phyloP scores from a whole-genome alignment of 331 rosid species.

The Malus hybrid region DNA sequence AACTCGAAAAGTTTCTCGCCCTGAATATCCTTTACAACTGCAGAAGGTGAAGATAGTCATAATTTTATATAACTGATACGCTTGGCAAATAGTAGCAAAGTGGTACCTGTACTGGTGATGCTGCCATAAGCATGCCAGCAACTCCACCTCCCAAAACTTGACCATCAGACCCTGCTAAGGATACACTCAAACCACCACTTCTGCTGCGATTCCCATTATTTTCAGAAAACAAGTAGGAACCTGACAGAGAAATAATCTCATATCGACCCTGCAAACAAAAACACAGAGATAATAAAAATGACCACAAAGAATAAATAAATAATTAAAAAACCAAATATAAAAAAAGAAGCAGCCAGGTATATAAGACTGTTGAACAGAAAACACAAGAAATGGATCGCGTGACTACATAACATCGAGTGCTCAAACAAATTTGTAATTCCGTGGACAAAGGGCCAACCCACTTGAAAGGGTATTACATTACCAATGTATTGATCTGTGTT shows the following conservation, averaged over 20 bases:
- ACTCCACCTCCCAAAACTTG: conserved; percentile 72
- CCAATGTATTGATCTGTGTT: neutral
- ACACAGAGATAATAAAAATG: neutral
- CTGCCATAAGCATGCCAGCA: conserved; percentile 62
- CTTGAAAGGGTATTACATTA: neutral
- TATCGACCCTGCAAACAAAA: conserved; percentile 54
- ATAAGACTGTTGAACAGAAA: neutral
- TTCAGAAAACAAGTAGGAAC: conserved; percentile 40
- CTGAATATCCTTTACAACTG: neutral
- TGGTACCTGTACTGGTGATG: conserved; percentile 63
- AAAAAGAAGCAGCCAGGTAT: neutral
- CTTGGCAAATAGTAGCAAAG: neutral
- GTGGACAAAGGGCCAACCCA: neutral
- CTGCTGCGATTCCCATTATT: conserved; percentile 31
- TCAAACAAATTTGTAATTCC: neutral
- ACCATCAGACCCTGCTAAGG: conserved; percentile 59
- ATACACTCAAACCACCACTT: conserved; percentile 39
- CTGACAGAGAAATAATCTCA: conserved; percentile 59
- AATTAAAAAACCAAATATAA: neutral
- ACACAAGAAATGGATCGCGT: neutral
- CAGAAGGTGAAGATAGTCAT: neutral
- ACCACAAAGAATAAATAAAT: neutral
- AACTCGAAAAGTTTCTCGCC: neutral
- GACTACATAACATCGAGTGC: neutral
- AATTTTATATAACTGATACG: neutral